Evolutionary conservation across 1,284 basidiomycete species (phyloP), one percentile per base, ranked within the genome.

Genomic region (Apiotrichum gracile): DNA sequence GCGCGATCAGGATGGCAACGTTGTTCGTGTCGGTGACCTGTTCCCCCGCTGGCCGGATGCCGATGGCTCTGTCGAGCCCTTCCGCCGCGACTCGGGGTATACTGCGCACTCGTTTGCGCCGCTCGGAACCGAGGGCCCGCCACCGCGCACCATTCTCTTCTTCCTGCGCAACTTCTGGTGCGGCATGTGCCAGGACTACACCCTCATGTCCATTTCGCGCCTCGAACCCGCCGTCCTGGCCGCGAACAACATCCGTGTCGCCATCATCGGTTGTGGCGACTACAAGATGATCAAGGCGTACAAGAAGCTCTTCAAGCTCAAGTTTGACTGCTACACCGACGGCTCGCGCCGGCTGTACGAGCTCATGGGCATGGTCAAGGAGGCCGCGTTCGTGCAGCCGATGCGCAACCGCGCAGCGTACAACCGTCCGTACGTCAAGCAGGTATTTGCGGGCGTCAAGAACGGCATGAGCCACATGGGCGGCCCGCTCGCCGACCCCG

Each of bases 111-210:
- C 19, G 16, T 22, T 25, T 5, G 35, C 39, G 0, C 22, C 27
- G 24, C 41, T 35, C 5, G 25, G 9, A 22, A 9, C 17, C 24
- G 33, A 31, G n/a, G 25, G 25, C 10, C 50, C 44, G 5, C n/a
- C 33, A 13, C 44, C 54, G 38, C 46, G 40, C 35, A 72, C 68
- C 8, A 63, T 74, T 17, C 54, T 76, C 12, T 68, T 76, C 61
- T 74, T 72, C 56, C 65, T 74, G 29, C 59, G 73, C 4, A 54
- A 68, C 50, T 74, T 73, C 55, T 75, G 72, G 71, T 76, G 74
- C 55, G 72, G 70, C 17, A 67, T 69, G 60, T 74, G 71, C 48
- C 74, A 76, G 57, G 70, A 74, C 40, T 76, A 70, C 52, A 71
- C 65, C 9, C 58, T 69, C 35, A 63, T 66, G 13, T 71, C 68